Evolutionary conservation across 371 early-diverging fungal genomes (phyloP).

Genomic region (Mucor circinelloides): DNA sequence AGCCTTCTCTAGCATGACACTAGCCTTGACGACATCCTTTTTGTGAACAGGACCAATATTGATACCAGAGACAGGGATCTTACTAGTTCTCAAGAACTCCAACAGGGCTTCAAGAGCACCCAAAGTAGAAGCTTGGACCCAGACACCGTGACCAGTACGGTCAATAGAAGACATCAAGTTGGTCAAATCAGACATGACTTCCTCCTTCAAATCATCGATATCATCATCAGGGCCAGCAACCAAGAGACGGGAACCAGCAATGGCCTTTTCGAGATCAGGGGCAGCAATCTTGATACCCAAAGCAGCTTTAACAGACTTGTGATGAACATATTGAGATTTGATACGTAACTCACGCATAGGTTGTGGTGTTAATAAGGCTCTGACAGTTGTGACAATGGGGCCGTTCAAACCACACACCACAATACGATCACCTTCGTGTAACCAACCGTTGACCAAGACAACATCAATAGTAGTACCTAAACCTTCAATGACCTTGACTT

Average conservation of each 20-base stretch:
- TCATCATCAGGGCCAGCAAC: slow-evolving; percentile 96
- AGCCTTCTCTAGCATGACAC: slow-evolving; percentile 92
- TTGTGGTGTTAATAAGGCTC: slow-evolving; percentile 98
- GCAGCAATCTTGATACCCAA: slow-evolving; percentile 99
- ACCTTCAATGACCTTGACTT: slow-evolving; percentile 99
- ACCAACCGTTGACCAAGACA: slow-evolving; percentile 96
- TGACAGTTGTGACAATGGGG: slow-evolving; percentile 94
- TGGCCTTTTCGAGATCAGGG: slow-evolving; percentile 96
- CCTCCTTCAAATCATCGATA: slow-evolving; percentile 92
- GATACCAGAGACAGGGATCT: slow-evolving; percentile 98
- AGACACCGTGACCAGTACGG: slow-evolving; percentile 94
- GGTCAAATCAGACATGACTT: slow-evolving; percentile 91
- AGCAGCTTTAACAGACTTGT: slow-evolving; percentile 97
- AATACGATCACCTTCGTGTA: slow-evolving; percentile 98
- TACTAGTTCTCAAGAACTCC: slow-evolving; percentile 90
- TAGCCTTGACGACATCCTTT: slow-evolving; percentile 96
- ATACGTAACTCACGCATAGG: slow-evolving; percentile 98
- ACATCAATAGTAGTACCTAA: slow-evolving; percentile 99
- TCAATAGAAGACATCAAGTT: slow-evolving; percentile 81
- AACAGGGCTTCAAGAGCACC: slow-evolving; percentile 99
- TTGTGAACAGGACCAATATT: slow-evolving; percentile 99
- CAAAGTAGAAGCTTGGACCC: slow-evolving; percentile 99
- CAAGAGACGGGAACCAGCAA: slow-evolving; percentile 98
- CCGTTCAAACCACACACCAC: slow-evolving; percentile 98
- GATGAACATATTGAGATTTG: slow-evolving; percentile 96